phyloP scores from a whole-genome alignment of 192 early-diverging fungal genomes.

The Backusella australiensis region DNA sequence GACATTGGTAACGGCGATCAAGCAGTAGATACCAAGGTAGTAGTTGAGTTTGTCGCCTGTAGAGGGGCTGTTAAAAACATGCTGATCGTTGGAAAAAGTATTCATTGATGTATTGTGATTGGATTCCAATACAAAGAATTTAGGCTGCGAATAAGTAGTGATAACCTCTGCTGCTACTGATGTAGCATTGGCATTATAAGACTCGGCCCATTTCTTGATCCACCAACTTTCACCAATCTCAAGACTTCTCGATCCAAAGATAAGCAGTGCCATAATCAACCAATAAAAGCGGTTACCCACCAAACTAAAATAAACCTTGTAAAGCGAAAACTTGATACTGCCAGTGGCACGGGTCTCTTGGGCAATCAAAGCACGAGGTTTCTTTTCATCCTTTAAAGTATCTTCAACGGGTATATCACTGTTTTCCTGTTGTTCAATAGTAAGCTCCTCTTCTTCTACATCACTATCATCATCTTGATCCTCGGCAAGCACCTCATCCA shows the following conservation, averaged over 20 bases:
- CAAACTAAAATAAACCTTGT: slow-evolving; percentile 70
- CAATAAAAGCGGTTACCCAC: slow-evolving; percentile 64
- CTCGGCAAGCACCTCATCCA: slow-evolving; percentile 36
- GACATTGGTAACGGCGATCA: slow-evolving; percentile 42
- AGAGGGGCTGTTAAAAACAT: neutral
- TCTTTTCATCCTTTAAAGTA: slow-evolving; percentile 2
- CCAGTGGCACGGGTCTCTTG: slow-evolving; percentile 69
- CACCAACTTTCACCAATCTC: slow-evolving; percentile 61
- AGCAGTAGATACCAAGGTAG: slow-evolving; percentile 60
- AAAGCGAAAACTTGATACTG: slow-evolving; percentile 71
- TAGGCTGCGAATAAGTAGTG: neutral
- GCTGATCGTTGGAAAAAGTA: neutral
- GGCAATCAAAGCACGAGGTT: slow-evolving; percentile 41
- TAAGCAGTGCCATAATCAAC: slow-evolving; percentile 45
- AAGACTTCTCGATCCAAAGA: slow-evolving; percentile 43
- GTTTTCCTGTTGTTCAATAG: neutral
- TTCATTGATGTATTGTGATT: neutral
- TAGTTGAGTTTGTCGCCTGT: slow-evolving; percentile 43
- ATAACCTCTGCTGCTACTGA: neutral
- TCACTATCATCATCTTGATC: slow-evolving; percentile 16
- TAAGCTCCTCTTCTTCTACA: slow-evolving; percentile 3
- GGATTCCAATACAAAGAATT: neutral
- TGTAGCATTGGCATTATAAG: slow-evolving; percentile 6
- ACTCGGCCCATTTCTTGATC: slow-evolving; percentile 59
- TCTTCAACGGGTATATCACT: neutral